Percentiles rank a stretch among this genome's conserved stretches.
phyloP scores from a whole-genome alignment of 2,329 filamentous ascomycete genomes.

The Colletotrichum eremochloae region DNA sequence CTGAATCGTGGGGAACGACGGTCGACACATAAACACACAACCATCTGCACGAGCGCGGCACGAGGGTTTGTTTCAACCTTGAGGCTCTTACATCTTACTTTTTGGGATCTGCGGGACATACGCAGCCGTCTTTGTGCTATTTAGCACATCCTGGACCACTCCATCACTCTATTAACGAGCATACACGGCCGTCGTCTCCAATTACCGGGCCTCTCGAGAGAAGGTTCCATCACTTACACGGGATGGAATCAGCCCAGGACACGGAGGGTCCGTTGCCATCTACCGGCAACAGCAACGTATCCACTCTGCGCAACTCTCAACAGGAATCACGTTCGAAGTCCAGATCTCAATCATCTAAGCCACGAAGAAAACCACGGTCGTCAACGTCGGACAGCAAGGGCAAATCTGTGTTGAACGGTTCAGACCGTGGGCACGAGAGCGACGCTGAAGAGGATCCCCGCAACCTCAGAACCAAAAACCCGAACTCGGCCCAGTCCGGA shows the following conservation, averaged over 20 bases:
- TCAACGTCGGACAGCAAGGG: slow-evolving; percentile 13
- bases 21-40: slow-evolving; percentile 24
- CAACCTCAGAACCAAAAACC: neutral
- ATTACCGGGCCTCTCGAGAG: neutral
- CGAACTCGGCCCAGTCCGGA: slow-evolving; percentile 9
- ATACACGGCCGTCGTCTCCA: slow-evolving; percentile 21
- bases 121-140: slow-evolving; percentile 20
- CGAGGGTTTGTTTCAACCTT: slow-evolving; percentile 40
- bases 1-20: slow-evolving; percentile 37
- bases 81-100: slow-evolving; percentile 31
- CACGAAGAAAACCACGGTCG: slow-evolving; percentile 19
- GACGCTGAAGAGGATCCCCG: slow-evolving; percentile 23
- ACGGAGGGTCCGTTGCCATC: slow-evolving; percentile 33
- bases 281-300: neutral
- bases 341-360: slow-evolving; percentile 22
- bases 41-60: slow-evolving; percentile 21
- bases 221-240: slow-evolving; percentile 14
- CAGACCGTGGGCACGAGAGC: slow-evolving; percentile 22
- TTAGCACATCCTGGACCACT: slow-evolving; percentile 3
- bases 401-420: slow-evolving; percentile 12
- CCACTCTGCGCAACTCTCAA: slow-evolving; percentile 14
- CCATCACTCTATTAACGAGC: slow-evolving; percentile 1
- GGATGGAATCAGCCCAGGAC: slow-evolving; percentile 39
- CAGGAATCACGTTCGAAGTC: slow-evolving; percentile 7
- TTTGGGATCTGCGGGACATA: slow-evolving; percentile 29